These are phyloP conservation scores for Penicillium janthinellum DNA, from an alignment of 2,329 filamentous ascomycete genomes.

Conservation along the genomic window DNA sequence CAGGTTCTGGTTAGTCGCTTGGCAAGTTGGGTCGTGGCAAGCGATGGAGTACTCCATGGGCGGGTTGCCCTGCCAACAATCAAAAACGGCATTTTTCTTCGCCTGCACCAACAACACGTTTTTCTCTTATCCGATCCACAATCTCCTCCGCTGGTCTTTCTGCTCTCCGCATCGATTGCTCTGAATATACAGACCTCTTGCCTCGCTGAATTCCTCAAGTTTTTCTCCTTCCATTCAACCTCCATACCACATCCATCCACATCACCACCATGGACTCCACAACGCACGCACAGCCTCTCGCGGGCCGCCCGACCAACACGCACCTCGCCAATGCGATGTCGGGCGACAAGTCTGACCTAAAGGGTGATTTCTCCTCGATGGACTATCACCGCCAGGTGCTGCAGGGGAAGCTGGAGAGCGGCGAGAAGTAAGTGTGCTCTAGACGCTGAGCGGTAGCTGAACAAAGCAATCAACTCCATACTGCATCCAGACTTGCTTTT, in stretches of 20 bases:
- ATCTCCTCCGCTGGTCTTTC: background rate
- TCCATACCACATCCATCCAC: background rate
- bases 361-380: constrained; percentile 41
- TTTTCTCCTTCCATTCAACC: constrained; percentile 4
- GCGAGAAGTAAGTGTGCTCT: constrained; percentile 39
- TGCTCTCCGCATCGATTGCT: constrained; percentile 6
- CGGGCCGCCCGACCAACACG: constrained; percentile 47
- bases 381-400: constrained; percentile 48
- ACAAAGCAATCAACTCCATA: background rate
- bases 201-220: background rate
- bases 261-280: constrained; percentile 34
- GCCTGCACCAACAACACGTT: constrained; percentile 28
- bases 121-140: constrained; percentile 28
- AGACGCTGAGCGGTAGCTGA: background rate
- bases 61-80: constrained; percentile 46
- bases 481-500: background rate
- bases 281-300: constrained; percentile 38
- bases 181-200: background rate
- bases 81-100: constrained; percentile 30
- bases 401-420: constrained; percentile 44
- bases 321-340: constrained; percentile 31
- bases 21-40: background rate
- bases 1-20: background rate
- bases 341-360: constrained; percentile 36
- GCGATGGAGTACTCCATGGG: background rate